phyloP scores from a whole-genome alignment of 1,284 basidiomycete species.

The Limonomyces culmigenus region DNA sequence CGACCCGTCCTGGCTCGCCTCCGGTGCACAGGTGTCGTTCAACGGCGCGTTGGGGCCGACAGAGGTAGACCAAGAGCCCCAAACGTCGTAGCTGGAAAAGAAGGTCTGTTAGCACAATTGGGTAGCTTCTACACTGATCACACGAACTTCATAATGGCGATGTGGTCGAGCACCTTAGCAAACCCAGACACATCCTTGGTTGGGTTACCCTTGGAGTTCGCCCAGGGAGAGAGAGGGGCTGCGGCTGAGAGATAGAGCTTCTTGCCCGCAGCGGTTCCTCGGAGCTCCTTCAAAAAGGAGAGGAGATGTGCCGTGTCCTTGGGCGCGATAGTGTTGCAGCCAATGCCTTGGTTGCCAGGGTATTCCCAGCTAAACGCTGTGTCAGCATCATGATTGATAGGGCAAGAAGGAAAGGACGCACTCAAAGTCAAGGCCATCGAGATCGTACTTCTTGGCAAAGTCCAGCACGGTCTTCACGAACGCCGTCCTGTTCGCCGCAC shows the following conservation, averaged over 20 bases:
- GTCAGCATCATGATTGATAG: too few relatives aligned
- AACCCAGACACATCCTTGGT: constrained; percentile 55
- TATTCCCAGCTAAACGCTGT: constrained; percentile 97
- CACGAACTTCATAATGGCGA: constrained; percentile 70
- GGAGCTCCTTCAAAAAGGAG: constrained; percentile 57
- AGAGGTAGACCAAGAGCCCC: constrained; percentile 31
- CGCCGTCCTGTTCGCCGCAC: constrained; percentile 36
- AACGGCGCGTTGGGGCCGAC: constrained; percentile 77
- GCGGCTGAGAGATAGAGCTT: constrained; percentile 64
- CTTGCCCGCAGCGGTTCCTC: constrained; percentile 33
- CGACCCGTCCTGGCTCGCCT: constrained; percentile 49
- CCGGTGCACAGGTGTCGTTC: constrained; percentile 53
- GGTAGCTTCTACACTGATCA: background rate
- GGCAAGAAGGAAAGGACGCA: too few relatives aligned
- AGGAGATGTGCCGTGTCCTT: constrained; percentile 62
- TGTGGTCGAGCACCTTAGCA: constrained; percentile 59
- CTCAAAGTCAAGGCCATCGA: constrained; percentile 84
- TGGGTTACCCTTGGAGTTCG: constrained; percentile 36
- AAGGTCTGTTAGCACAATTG: background rate
- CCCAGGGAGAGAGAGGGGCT: constrained; percentile 51
- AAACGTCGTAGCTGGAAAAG: constrained; percentile 32
- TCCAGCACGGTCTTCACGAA: constrained; percentile 52
- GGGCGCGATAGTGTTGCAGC: constrained; percentile 47
- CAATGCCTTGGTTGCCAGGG: constrained; percentile 53
- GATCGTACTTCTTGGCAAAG: constrained; percentile 43